Evolutionary conservation across 371 early-diverging fungal species (phyloP), one percentile per base, ranked within the genome.

Genomic region (Actinomortierella ambigua): DNA sequence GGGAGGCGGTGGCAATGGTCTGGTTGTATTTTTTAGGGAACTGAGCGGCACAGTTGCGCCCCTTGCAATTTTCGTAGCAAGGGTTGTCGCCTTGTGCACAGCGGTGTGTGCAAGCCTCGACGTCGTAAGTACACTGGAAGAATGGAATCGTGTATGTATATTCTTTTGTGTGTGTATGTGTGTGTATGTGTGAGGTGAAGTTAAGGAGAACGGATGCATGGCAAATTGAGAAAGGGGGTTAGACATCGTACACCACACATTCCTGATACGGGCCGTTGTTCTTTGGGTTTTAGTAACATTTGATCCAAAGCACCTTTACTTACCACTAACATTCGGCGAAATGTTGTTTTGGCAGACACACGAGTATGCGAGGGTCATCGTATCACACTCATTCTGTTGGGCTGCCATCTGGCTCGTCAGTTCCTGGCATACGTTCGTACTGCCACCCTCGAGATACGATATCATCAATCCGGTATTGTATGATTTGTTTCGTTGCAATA

Each of bases 101-200:
- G 22, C 9, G 7, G 9, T 47, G 13, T 41, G 55, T 75, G 54
- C 78, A 77, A 4, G 41, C 39, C 49, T 75, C 63, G 29, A 28
- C 55, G 20, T 77, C 75, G 44, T 53, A 53, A 5, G 58, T 64
- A 47, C 77, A 77, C 39, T 43, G 11, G 28, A 77, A 77, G 64
- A 68, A 77, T 23, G 77, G 77, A 46, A 77, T 77, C 15, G 75
- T 77, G 55, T 69, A 66, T 0, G 77, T 77, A 55, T 77, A 75
- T 27, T 77, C 77, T 77, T 18, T 51, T 28, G 40, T 24, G n/a
- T 55, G 26, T 6, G 26, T 22, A 6, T 3, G 22, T 3, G 17
- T 22, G 22, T 46, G 8, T 17, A 41, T 41, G 8, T 17, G 17
- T 46, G 17, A 46, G 46, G 17, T 22, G 8, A 46, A 18, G 22